Evolutionary conservation across 2,329 filamentous ascomycete genomes (phyloP), one percentile per base, ranked within the genome.

Genomic region (Trichoderma asperellum): DNA sequence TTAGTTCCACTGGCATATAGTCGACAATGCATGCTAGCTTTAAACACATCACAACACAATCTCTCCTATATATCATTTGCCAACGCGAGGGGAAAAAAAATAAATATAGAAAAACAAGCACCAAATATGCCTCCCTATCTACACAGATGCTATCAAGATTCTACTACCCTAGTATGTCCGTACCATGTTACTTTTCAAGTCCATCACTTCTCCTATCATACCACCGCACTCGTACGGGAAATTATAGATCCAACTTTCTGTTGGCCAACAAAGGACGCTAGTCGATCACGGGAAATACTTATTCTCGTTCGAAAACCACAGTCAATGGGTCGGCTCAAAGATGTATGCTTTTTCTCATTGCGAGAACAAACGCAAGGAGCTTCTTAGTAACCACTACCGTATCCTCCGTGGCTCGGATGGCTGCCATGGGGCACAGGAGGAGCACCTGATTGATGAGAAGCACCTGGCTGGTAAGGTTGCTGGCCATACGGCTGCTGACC

Each of bases 401-500:
- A 70, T 40, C 69, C 67, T 52, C 69, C 65, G 24, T 70, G 69
- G 21, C 64, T 59, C 12, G 69, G 69, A 34, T 70, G 69, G 21
- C 64, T 70, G 21, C 64, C 69, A 53, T 70, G 69, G 6, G 69
- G 65, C 21, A 68, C 65, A n/a, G 69, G 71, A 14, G 71, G 74
- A 35, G 76, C 72, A 21, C 72, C 73, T 21, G 74, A 72, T n/a
- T 74, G 73, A 49, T 78, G 40, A 43, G 40, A 16, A 35, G 76
- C 72, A 21, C 72, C 73, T 24, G 74, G 72, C 18, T 74, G 73
- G 43, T 78, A 76, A 6, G 75, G 72, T 53, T 75, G 47, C 47
- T 49, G 47, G 47, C 76, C 75, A 52, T 79, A 78, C 14, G 77
- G 71, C 37, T 74, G 74, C 62, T 78, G 74, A n/a, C 72, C 73